Base-by-base conservation (phyloP, 2,329 filamentous ascomycete species). In the Zymoseptoria passerinii region DNA sequence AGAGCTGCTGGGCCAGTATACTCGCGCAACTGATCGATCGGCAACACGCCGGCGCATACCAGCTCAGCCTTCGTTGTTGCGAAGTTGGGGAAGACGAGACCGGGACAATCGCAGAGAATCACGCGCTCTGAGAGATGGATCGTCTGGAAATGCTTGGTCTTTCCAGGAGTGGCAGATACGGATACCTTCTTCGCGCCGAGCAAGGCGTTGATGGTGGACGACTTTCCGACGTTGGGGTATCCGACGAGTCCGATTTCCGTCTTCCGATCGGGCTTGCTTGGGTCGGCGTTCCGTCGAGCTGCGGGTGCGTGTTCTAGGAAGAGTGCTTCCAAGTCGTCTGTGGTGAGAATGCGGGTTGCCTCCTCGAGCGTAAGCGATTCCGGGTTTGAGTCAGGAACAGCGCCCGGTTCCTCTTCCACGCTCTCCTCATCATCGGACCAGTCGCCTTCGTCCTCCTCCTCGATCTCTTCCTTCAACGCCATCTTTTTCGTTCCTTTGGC, bases 111-210 rank as follows among this genome's bases (percentile, higher is more conserved):
- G 75, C 94, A 97, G 6, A 99, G 83, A 52, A 97, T 83, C 62
- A 99, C 90, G 59, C 86, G 84, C 0, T 94, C 88, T 59, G 89
- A 94, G 29, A 99, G 83, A 72, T 96, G 92, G 59, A 99, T 94
- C 1, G 94, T 99, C 75, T 99, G 94, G 78, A 99, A 99, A 70
- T 99, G 94, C 78, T 99, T 99, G 13, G 94, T 99, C 78, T 99
- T 99, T 72, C 94, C 94, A 3, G 94, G 94, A 1, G 94, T 99
- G 13, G 92, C 88, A 16, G 94, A 99, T 48, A 99, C 95, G 0
- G 92, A 97, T 5, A 99, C 94, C 77, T 97, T 99, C 79, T 97
- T 99, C 57, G 94, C 87, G 54, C 95, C 95, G 59, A 97, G 92
- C n/a, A 99, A 83, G 49, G 94, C 92, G 77, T 99, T 99, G 81